Evolutionary conservation across 169 alveolate genomes (phyloP).

Genomic region (Plasmodium knowlesi): DNA sequence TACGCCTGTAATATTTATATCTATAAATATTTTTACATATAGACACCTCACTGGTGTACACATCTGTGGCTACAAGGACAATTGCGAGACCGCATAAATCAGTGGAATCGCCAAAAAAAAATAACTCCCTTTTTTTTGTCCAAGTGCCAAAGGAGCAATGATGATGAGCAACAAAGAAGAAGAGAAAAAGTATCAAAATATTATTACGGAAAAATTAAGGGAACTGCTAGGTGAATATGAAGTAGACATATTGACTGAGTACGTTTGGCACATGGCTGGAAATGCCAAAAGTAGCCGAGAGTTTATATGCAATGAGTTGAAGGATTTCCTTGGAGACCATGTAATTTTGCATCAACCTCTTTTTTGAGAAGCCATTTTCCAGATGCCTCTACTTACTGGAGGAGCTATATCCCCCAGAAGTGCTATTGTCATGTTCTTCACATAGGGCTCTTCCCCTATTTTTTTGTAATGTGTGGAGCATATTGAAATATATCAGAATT

Average conservation of each 20-base stretch:
- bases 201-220: constrained; percentile 61
- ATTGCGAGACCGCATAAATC: neutral
- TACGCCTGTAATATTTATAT: neutral
- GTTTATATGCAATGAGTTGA: constrained; percentile 43
- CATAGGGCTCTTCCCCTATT: neutral
- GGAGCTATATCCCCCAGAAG: neutral
- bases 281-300: constrained; percentile 45
- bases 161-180: constrained; percentile 26
- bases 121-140: neutral
- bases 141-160: constrained; percentile 7
- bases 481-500: no score
- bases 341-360: neutral
- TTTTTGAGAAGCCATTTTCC: neutral
- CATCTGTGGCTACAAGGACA: neutral
- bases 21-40: neutral
- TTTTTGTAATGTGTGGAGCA: neutral
- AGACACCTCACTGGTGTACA: neutral
- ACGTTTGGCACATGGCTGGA: constrained; percentile 76
- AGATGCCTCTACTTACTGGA: neutral
- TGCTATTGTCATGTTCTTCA: neutral
- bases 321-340: constrained; percentile 72
- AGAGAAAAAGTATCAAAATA: constrained; percentile 36
- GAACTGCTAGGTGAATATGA: constrained; percentile 69
- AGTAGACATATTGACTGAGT: constrained; percentile 71
- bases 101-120: neutral